Percentiles rank a stretch among this genome's conserved stretches.
Evolutionary conservation across 331 rosid species (phyloP).

Genomic region (Malus hybrid): DNA sequence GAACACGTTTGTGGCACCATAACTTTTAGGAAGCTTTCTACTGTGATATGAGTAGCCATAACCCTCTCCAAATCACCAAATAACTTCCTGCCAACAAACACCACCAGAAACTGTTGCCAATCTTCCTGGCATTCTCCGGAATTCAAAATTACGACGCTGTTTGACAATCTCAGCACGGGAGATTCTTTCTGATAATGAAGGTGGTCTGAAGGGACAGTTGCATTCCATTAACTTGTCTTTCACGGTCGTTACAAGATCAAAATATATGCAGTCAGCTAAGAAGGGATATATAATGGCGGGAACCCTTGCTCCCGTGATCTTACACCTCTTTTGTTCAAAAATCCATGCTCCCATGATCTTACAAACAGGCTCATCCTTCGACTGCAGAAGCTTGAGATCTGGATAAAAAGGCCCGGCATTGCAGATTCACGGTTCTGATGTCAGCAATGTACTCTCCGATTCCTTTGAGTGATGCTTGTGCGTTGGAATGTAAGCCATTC

Average conservation of each 20-base stretch:
- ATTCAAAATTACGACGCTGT: no score
- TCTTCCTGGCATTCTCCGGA: background rate
- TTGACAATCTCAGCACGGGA: no score
- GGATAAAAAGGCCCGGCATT: constrained; percentile 36
- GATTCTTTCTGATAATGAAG: no score
- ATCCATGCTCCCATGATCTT: constrained; percentile 77
- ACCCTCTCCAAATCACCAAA: constrained; percentile 89
- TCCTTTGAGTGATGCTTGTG: no score
- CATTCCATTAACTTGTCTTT: background rate
- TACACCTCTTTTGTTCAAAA: constrained; percentile 70
- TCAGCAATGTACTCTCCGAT: no score
- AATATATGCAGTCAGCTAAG: constrained; percentile 12
- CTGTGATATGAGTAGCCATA: constrained; percentile 83
- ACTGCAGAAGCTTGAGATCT: constrained; percentile 57
- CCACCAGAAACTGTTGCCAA: constrained; percentile 60
- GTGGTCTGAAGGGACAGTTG: background rate
- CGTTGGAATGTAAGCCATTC: no score
- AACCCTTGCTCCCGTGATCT: background rate
- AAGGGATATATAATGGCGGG: constrained; percentile 25
- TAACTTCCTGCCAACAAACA: constrained; percentile 84
- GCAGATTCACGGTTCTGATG: no score
- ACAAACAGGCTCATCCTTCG: constrained; percentile 76
- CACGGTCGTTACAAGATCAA: background rate
- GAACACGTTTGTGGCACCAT: no score
- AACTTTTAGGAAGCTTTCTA: no score